Evolutionary conservation across 179 eudicot genomes (phyloP).

Genomic region (Nepenthes alata): DNA sequence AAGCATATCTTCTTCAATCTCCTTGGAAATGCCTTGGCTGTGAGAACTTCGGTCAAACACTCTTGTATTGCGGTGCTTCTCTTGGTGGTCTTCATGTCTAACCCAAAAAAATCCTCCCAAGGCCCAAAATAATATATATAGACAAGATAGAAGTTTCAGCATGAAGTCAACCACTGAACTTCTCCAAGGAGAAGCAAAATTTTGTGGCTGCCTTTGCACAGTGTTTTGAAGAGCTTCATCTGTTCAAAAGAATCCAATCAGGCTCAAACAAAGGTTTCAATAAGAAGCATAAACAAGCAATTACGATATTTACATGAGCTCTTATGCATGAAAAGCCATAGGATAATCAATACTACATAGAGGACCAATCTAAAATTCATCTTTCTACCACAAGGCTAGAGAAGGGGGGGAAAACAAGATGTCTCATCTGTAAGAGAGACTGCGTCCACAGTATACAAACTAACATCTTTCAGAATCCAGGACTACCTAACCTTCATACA

Average conservation of each 20-base stretch:
- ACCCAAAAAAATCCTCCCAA: slow-evolving; percentile 26
- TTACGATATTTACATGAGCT: no score
- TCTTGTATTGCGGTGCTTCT: slow-evolving; percentile 8
- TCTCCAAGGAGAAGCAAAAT: slow-evolving; percentile 10
- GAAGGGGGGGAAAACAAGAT: no score
- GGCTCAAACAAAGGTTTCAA: neutral
- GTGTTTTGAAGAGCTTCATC: slow-evolving; percentile 17
- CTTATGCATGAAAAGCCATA: no score
- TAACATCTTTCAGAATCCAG: no score
- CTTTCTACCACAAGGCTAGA: no score
- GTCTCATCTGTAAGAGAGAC: no score
- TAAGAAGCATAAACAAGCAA: neutral
- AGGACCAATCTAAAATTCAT: no score
- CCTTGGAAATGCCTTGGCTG: slow-evolving; percentile 12
- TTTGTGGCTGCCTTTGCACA: slow-evolving; percentile 7
- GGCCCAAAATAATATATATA: slow-evolving; percentile 27
- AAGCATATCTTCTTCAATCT: slow-evolving; percentile 34
- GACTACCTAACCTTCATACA: no score
- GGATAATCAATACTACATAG: no score
- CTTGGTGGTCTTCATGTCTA: slow-evolving; percentile 19
- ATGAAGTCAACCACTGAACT: slow-evolving; percentile 25
- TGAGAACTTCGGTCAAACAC: slow-evolving; percentile 22
- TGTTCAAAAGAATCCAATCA: slow-evolving; percentile 17
- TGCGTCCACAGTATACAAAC: no score
- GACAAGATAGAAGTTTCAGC: slow-evolving; percentile 39